phyloP scores from a whole-genome alignment of 208 protist genomes.

The Trypanosoma vivax region DNA sequence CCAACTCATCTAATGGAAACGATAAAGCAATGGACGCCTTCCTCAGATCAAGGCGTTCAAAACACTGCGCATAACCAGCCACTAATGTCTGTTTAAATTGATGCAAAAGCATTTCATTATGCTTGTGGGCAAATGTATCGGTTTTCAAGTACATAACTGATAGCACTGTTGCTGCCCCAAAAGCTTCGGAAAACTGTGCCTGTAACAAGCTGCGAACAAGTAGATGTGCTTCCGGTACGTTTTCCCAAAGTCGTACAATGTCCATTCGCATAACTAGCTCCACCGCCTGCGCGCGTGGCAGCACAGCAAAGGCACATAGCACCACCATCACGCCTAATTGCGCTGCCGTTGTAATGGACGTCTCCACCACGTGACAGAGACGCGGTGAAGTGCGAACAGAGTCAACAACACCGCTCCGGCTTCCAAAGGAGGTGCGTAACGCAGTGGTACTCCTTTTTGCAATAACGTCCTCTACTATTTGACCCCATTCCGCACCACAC shows the following conservation, averaged over 20 bases:
- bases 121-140: conserved; percentile 16
- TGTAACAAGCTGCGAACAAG: conserved; percentile 24
- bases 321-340: conserved; percentile 26
- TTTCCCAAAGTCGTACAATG: conserved; percentile 32
- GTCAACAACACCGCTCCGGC: neutral
- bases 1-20: conserved; percentile 9
- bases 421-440: conserved; percentile 1
- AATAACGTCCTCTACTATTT: conserved; percentile 1
- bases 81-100: conserved; percentile 3
- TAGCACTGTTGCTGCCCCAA: conserved; percentile 3
- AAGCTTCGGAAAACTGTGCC: conserved; percentile 22
- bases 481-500: conserved; percentile 6
- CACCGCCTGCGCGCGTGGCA: conserved; percentile 29
- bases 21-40: conserved; percentile 18
- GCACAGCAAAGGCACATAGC: conserved; percentile 31
- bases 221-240: conserved; percentile 11
- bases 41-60: conserved; percentile 7
- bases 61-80: neutral
- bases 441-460: neutral
- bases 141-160: conserved; percentile 7
- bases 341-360: conserved; percentile 8
- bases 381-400: neutral
- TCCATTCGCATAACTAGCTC: conserved; percentile 18
- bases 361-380: conserved; percentile 10
- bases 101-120: conserved; percentile 6